phyloP scores from a whole-genome alignment of 1,284 basidiomycete genomes.

The Pyrrhoderma noxium region DNA sequence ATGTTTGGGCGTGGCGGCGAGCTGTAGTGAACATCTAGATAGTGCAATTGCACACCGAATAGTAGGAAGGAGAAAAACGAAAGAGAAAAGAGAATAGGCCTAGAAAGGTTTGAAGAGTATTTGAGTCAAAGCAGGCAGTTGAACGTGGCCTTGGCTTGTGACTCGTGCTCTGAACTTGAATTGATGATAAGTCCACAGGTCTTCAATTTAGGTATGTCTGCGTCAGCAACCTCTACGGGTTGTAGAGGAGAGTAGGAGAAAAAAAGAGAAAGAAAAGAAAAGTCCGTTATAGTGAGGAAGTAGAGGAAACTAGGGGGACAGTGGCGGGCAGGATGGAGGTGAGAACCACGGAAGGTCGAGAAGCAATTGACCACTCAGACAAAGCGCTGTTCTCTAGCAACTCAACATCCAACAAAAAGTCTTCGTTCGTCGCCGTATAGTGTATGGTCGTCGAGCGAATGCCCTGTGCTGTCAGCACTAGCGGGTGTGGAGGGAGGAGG shows the following conservation, averaged over 20 bases:
- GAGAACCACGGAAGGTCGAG: too few relatives aligned
- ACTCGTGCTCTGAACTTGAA: constrained; percentile 11
- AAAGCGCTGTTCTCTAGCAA: too few relatives aligned
- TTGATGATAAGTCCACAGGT: not conserved
- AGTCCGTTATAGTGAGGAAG: constrained; percentile 16
- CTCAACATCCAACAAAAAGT: too few relatives aligned
- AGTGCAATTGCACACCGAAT: not conserved
- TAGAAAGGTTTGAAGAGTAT: not conserved
- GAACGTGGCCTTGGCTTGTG: not conserved
- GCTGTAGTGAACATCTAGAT: constrained; percentile 15
- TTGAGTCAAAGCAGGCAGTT: not conserved
- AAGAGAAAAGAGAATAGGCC: not conserved
- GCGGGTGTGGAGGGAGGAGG: constrained; percentile 18
- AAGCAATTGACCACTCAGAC: too few relatives aligned
- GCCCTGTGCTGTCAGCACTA: too few relatives aligned
- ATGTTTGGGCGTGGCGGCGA: constrained; percentile 15
- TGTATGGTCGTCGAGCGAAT: too few relatives aligned
- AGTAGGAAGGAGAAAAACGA: not conserved
- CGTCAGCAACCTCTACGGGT: constrained; percentile 23
- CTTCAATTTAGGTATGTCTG: constrained; percentile 20
- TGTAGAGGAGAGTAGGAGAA: constrained; percentile 19
- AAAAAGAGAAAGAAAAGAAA: constrained; percentile 12
- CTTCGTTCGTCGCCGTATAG: too few relatives aligned
- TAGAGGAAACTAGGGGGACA: constrained; percentile 18
- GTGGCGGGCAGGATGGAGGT: constrained; percentile 22